Evolutionary conservation across 164 flowering plant species (phyloP), one percentile per base, ranked within the genome.

Genomic region (Tinospora cordifolia): DNA sequence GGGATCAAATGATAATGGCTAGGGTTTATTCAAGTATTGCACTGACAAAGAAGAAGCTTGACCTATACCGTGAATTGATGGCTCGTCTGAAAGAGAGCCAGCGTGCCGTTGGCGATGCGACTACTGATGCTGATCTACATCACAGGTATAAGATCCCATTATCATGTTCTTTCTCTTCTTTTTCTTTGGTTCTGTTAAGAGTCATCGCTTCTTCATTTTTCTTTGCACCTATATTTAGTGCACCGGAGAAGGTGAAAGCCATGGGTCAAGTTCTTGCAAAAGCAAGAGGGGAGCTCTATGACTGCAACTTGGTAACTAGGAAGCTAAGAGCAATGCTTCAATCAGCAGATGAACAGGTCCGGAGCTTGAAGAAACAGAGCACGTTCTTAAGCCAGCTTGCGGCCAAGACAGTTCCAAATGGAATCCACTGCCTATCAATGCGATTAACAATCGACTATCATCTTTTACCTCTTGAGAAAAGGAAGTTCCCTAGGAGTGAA

Each of bases 321-420:
- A 88, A 88, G 82, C 85, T 95, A 63, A 88, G 99, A 81, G 98
- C 91, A 26, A 95, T 95, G 99, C 97, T 92, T 75, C 98, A 90
- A 75, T 83, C 98, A 69, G 98, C 96, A 60, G 99, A 95, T 81
- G 98, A 91, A 69, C 96, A 88, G 83, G 97, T 92, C 34, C 84
- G 98, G 76, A 81, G 95, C 83, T 83, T 95, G 80, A 92, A 95
- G 80, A 92, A 90, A 80, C 99, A 95, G 86, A 95, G 97, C 89
- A 91, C 97, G 71, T 92, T 92, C 77, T 80, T 95, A 70, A 91
- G 98, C 80, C 99, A 95, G 72, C 78, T 95, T 74, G 97, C 98
- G 14, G 99, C 98, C 19, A 95, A 95, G 81, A 95, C 98, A 17
- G 75, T 95, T 69, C 99, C 99, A 21, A 92, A 91, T 87, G 97